phyloP scores from a whole-genome alignment of 768 basidiomycete species.

The Harrya chromipes region DNA sequence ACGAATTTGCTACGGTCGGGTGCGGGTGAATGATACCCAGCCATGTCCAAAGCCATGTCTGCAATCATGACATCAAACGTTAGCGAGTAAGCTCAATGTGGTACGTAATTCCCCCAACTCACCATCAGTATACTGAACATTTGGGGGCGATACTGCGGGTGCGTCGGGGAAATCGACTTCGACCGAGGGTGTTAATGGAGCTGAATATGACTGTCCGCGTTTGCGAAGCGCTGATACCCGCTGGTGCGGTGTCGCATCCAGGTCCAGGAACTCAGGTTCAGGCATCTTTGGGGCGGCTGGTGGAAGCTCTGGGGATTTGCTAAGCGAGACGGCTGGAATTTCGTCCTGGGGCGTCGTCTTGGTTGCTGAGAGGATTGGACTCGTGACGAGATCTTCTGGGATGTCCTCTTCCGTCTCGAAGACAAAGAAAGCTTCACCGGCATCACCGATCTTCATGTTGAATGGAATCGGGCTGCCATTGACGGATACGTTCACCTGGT shows the following conservation, averaged over 20 bases:
- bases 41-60: constrained; percentile 81
- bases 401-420: constrained; percentile 96
- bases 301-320: constrained; percentile 12
- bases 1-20: constrained; percentile 1
- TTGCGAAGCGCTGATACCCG: constrained; percentile 18
- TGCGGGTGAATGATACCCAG: constrained; percentile 63
- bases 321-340: constrained; percentile 22
- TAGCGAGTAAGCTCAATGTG: not conserved
- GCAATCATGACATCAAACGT: constrained; percentile 5
- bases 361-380: constrained; percentile 78
- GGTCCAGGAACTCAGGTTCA: constrained; percentile 84
- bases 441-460: constrained; percentile 98
- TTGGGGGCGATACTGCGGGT: constrained; percentile 46
- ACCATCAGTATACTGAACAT: constrained; percentile 64
- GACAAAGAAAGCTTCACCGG: constrained; percentile 98
- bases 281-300: constrained; percentile 21
- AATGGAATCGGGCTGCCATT: constrained; percentile 87
- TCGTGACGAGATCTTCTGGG: constrained; percentile 90
- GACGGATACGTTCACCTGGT: constrained; percentile 82
- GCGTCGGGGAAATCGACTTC: constrained; percentile 45
- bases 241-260: constrained; percentile 47
- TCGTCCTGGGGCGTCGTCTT: constrained; percentile 27
- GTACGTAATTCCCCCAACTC: constrained; percentile 14
- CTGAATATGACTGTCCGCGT: constrained; percentile 26
- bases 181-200: constrained; percentile 29